Conservation (phyloP, 2,329 filamentous ascomycete species). For the Penicillium sp. region DNA sequence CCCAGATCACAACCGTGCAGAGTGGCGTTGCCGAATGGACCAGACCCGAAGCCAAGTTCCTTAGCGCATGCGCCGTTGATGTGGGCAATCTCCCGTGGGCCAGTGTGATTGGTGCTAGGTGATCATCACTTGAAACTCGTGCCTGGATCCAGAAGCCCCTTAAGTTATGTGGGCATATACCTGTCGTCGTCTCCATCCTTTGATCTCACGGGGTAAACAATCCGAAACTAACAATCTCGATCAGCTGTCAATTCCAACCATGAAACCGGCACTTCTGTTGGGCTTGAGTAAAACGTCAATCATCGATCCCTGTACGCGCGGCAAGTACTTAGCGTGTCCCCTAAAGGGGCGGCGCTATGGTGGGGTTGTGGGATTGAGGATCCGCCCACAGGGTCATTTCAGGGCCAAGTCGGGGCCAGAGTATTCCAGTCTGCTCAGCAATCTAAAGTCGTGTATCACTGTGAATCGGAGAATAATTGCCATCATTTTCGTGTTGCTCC, state of each 20-base stretch:
- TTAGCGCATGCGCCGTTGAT: constrained; percentile 17
- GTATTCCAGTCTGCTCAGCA: not conserved
- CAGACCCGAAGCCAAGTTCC: constrained; percentile 22
- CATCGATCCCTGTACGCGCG: constrained; percentile 8
- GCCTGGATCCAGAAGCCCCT: constrained; percentile 1
- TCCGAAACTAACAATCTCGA: not conserved
- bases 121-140: constrained; percentile 1
- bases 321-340: constrained; percentile 5
- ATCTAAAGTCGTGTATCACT: not conserved
- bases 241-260: not conserved
- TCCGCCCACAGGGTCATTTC: constrained; percentile 14
- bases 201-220: not conserved
- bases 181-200: not conserved
- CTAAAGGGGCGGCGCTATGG: constrained; percentile 4
- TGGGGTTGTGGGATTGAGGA: constrained; percentile 16
- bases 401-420: not conserved
- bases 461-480: constrained; percentile 13
- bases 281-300: not conserved
- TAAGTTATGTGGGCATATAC: not conserved
- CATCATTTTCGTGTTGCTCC: not conserved
- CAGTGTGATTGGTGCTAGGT: constrained; percentile 13
- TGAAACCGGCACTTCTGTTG: not conserved
- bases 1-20: constrained; percentile 1
- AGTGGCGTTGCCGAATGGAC: constrained; percentile 4
- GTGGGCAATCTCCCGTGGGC: not conserved